phyloP scores from a whole-genome alignment of 1,139 yeast species.

The Saccharomycopsis crataegensis region DNA sequence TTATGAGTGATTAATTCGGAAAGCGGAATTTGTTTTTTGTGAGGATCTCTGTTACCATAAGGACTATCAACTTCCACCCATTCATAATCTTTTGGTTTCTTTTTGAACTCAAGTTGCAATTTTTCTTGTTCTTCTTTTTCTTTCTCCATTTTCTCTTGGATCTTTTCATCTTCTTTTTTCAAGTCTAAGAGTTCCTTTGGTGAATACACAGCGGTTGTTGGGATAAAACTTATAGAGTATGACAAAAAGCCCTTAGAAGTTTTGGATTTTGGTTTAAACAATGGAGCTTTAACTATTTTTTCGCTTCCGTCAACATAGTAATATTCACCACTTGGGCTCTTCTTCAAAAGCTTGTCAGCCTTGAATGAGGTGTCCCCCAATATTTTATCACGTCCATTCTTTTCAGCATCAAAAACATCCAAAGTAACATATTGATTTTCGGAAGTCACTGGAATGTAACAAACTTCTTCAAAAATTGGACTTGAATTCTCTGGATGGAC shows the following conservation, averaged over 20 bases:
- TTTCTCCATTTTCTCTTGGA: slow-evolving; percentile 30
- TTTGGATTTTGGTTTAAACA: slow-evolving; percentile 37
- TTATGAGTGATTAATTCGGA: slow-evolving; percentile 46
- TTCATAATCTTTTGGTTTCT: slow-evolving; percentile 55
- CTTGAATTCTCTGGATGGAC: slow-evolving; percentile 48
- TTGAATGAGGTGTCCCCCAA: slow-evolving; percentile 53
- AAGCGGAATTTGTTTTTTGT: slow-evolving; percentile 41
- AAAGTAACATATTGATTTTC: slow-evolving; percentile 52
- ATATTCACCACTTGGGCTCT: slow-evolving; percentile 37
- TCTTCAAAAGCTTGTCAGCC: slow-evolving; percentile 42
- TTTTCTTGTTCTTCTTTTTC: slow-evolving; percentile 37
- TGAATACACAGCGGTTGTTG: slow-evolving; percentile 55
- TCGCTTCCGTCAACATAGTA: slow-evolving; percentile 47
- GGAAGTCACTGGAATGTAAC: slow-evolving; percentile 55
- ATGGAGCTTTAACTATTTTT: slow-evolving; percentile 34
- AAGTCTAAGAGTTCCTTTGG: slow-evolving; percentile 45
- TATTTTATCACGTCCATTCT: slow-evolving; percentile 52
- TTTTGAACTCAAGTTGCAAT: slow-evolving; percentile 42
- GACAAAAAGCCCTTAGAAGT: slow-evolving; percentile 40
- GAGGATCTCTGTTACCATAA: slow-evolving; percentile 33
- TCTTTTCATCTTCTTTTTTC: slow-evolving; percentile 33
- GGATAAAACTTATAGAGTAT: slow-evolving; percentile 58
- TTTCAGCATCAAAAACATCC: slow-evolving; percentile 60
- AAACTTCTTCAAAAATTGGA: slow-evolving; percentile 53
- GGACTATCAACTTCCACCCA: slow-evolving; percentile 49